A percentile compares a stretch with the other conserved stretches of the same genome.
Evolutionary conservation across 1,284 basidiomycete species (phyloP).

Genomic region (Irpex sp.): DNA sequence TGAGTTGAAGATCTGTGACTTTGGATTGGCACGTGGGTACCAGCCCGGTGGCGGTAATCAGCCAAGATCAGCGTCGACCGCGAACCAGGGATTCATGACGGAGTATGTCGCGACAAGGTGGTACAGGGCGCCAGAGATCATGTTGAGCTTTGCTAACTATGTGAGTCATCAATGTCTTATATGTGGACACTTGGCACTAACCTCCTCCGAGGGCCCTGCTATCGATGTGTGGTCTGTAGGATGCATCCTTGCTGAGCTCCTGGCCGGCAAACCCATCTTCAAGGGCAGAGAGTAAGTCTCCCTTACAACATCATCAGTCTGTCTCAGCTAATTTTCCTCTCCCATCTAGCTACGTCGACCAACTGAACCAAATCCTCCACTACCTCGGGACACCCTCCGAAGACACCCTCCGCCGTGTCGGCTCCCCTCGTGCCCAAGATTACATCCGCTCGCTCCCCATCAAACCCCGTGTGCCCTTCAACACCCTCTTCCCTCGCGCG

Average conservation of each 20-base stretch:
- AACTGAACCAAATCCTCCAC: conserved; percentile 97
- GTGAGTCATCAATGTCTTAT: conserved; percentile 30
- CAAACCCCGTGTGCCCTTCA: conserved; percentile 90
- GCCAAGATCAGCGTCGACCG: conserved; percentile 52
- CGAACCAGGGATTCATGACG: conserved; percentile 97
- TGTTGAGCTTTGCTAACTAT: conserved; percentile 96
- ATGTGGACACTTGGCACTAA: conserved; percentile 3
- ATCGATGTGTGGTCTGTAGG: conserved; percentile 99
- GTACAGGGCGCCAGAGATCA: conserved; percentile 97
- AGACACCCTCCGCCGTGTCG: conserved; percentile 92
- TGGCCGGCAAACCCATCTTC: conserved; percentile 97
- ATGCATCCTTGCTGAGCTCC: conserved; percentile 94
- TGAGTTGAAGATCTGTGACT: conserved; percentile 97
- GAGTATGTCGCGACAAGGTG: conserved; percentile 98
- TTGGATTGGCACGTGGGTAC: conserved; percentile 94
- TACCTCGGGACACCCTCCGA: conserved; percentile 96
- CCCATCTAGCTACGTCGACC: conserved; percentile 81
- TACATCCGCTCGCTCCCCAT: conserved; percentile 98
- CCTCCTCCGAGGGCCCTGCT: conserved; percentile 56
- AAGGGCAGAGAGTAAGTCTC: conserved; percentile 87
- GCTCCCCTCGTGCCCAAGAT: conserved; percentile 89
- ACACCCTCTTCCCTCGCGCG: conserved; percentile 87
- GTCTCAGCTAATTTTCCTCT: too few relatives aligned
- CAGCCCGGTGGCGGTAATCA: conserved; percentile 46
- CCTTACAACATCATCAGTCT: too few relatives aligned